phyloP scores from a whole-genome alignment of 2,329 filamentous ascomycete genomes.

The Penicillium sp. region DNA sequence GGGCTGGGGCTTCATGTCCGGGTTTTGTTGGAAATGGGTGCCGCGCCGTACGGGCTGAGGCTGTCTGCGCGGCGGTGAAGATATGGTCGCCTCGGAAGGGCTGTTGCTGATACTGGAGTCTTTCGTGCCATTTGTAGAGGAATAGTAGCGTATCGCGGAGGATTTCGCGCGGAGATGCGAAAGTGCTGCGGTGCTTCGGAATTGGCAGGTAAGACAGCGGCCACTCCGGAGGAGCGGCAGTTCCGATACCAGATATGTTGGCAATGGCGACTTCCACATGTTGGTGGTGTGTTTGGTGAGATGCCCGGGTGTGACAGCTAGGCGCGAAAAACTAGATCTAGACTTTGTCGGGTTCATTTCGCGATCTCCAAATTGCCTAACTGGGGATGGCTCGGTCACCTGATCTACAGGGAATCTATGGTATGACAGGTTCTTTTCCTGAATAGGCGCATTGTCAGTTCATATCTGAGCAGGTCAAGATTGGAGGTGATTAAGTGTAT shows the following conservation, averaged over 20 bases:
- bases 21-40: conserved; percentile 35
- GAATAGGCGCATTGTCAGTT: too few relatives aligned
- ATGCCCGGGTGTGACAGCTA: neutral
- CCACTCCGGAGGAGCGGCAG: conserved; percentile 27
- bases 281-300: conserved; percentile 5
- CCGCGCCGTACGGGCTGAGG: conserved; percentile 14
- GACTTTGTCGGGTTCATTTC: neutral
- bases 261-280: conserved; percentile 35
- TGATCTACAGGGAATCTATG: neutral
- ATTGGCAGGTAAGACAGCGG: conserved; percentile 41
- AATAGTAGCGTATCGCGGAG: conserved; percentile 32
- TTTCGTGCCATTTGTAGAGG: conserved; percentile 23
- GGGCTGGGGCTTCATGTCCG: conserved; percentile 26
- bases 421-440: neutral
- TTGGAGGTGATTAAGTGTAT: too few relatives aligned
- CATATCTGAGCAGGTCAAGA: too few relatives aligned
- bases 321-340: neutral
- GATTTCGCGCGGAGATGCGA: conserved; percentile 23
- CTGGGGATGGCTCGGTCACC: conserved; percentile 5
- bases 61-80: conserved; percentile 8
- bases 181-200: conserved; percentile 28
- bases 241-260: conserved; percentile 25
- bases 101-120: conserved; percentile 6
- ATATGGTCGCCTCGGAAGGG: conserved; percentile 13
- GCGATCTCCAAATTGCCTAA: conserved; percentile 9